Evolutionary conservation across 768 basidiomycete species (phyloP).

Genomic region (Crassisporium funariophilum): DNA sequence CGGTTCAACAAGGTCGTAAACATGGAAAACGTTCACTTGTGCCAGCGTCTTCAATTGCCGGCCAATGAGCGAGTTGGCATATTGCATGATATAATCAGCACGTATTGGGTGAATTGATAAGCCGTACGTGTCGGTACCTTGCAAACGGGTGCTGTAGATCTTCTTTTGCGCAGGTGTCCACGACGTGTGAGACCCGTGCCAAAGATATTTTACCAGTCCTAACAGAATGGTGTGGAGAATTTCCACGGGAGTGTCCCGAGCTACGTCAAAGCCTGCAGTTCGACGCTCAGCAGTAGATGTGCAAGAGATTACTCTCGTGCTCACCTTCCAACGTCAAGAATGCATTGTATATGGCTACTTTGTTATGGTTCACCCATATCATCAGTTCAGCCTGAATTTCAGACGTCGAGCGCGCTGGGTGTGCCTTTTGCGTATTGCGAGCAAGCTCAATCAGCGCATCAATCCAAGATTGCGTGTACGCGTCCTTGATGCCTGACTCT

Average conservation of each 20-base stretch:
- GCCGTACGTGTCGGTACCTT: neutral
- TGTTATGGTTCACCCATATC: conserved; percentile 6
- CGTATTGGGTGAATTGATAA: neutral
- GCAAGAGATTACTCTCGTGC: neutral
- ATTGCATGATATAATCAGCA: neutral
- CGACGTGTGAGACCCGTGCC: neutral
- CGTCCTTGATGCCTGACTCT: conserved; percentile 35
- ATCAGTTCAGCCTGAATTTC: conserved; percentile 8
- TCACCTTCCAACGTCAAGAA: conserved; percentile 8
- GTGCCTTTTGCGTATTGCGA: conserved; percentile 11
- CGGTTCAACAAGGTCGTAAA: neutral
- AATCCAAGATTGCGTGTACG: conserved; percentile 33
- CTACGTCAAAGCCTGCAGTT: neutral
- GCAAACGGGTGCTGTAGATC: neutral
- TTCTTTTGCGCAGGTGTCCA: neutral
- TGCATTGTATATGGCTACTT: conserved; percentile 9
- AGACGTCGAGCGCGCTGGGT: neutral
- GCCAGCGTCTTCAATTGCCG: neutral
- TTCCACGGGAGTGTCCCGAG: neutral
- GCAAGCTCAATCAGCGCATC: conserved; percentile 23
- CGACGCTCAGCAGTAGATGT: neutral
- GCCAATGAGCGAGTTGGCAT: neutral
- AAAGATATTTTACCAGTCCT: neutral
- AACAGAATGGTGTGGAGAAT: neutral
- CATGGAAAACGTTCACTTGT: neutral